These are phyloP conservation scores for Aspergillus caelatus DNA, from an alignment of 2,329 filamentous ascomycete genomes.

Conservation along the genomic window DNA sequence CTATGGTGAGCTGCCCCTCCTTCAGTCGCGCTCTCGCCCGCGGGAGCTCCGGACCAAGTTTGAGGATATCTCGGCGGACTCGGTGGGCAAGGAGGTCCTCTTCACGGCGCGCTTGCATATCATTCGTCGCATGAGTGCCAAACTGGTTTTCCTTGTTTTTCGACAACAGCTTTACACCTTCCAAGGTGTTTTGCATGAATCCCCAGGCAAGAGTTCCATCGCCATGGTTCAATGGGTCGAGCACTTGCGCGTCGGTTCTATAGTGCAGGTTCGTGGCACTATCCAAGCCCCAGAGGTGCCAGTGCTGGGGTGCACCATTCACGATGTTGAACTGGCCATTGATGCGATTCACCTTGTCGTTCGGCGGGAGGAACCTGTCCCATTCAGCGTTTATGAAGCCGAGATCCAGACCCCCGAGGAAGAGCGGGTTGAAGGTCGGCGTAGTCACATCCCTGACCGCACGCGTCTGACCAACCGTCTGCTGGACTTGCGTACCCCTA, in stretches of 20 bases:
- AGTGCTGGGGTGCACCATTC: slow-evolving; percentile 74
- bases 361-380: slow-evolving; percentile 62
- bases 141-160: slow-evolving; percentile 82
- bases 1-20: slow-evolving; percentile 61
- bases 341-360: slow-evolving; percentile 66
- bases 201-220: slow-evolving; percentile 64
- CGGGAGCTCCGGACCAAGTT: slow-evolving; percentile 53
- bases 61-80: slow-evolving; percentile 53
- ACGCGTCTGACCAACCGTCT: slow-evolving; percentile 78
- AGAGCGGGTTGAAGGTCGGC: slow-evolving; percentile 57
- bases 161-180: slow-evolving; percentile 82
- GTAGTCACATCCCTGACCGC: slow-evolving; percentile 68
- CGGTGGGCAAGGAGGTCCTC: slow-evolving; percentile 61
- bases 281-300: slow-evolving; percentile 74
- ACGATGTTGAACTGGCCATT: slow-evolving; percentile 75
- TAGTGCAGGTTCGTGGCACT: slow-evolving; percentile 75
- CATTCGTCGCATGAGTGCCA: slow-evolving; percentile 77
- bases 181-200: slow-evolving; percentile 74
- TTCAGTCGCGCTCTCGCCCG: slow-evolving; percentile 58
- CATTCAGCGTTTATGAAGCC: slow-evolving; percentile 71
- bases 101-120: slow-evolving; percentile 78
- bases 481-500: slow-evolving; percentile 81
- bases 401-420: slow-evolving; percentile 63
- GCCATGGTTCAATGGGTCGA: slow-evolving; percentile 87
- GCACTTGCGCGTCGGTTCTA: slow-evolving; percentile 74